Evolutionary conservation across 768 basidiomycete species (phyloP), one percentile per base, ranked within the genome.

Genomic region (Hericium alpestre): DNA sequence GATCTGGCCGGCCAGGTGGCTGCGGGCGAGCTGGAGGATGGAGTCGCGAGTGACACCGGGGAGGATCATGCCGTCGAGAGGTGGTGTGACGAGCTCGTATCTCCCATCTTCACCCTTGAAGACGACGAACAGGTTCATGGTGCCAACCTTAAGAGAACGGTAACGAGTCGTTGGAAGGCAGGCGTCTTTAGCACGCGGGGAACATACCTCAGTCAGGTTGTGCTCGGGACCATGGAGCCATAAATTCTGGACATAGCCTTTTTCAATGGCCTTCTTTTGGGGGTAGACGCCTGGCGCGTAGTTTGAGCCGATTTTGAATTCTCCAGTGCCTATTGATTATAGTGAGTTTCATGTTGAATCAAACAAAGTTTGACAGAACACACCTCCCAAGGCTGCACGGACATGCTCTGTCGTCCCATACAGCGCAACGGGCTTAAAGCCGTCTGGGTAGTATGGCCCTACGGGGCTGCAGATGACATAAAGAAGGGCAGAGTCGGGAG

Each of bases 371-470:
- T 16, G 23, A n/a, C n/a, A 1, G n/a, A 25, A 53, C 61, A 11
- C 22, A 80, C 93, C 93, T 63, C 93, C 92, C 4, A 90, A 90
- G 49, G 84, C 82, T 5, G 93, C 91, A 49, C 93, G 86, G 41
- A 90, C 84, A 65, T 82, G 85, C 65, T 90, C 82, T 0, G 87
- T 89, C 0, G 90, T 91, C 0, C 87, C 82, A 38, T 78, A 70
- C 13, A 84, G 69, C 40, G 77, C 76, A 53, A 83, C 70, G 7
- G 81, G 75, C 61, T 78, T 79, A 66, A 76, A 76, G 0, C 78
- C 78, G 13, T 72, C 64, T n/a, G 69, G 63, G 65, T 76, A 82
- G 64, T 78, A 81, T 1, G 79, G 79, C 0, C 79, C 79, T 39
- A 73, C 74, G 20, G 76, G 73, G 20, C 65, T 70, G 51, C 63